Evolutionary conservation across 805 yeast genomes (phyloP).

Genomic region (Suhomyces sp.): DNA sequence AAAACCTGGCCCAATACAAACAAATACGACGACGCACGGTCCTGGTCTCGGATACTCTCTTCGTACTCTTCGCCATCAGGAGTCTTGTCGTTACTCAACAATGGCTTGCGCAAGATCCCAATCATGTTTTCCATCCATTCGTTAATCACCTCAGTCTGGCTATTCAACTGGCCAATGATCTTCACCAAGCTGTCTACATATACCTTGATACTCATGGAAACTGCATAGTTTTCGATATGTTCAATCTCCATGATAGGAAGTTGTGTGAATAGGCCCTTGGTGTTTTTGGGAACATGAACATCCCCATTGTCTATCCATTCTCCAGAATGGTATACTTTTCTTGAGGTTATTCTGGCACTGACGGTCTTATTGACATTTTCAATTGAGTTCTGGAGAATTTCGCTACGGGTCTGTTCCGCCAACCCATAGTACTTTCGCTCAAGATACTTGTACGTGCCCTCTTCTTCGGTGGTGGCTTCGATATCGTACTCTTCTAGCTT

Average conservation of each 20-base stretch:
- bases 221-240: constrained; percentile 12
- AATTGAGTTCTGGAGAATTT: constrained; percentile 30
- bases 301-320: constrained; percentile 26
- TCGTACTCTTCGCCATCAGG: constrained; percentile 79
- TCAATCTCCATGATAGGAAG: constrained; percentile 27
- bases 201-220: constrained; percentile 19
- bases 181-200: constrained; percentile 18
- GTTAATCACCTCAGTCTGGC: constrained; percentile 51
- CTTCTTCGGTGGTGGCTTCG: not conserved
- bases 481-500: constrained; percentile 3
- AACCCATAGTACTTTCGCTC: constrained; percentile 31
- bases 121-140: constrained; percentile 47
- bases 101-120: constrained; percentile 44
- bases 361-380: constrained; percentile 26
- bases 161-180: constrained; percentile 39
- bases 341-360: constrained; percentile 18
- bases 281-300: constrained; percentile 27
- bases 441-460: constrained; percentile 16
- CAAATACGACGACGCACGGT: constrained; percentile 57
- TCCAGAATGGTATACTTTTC: constrained; percentile 14
- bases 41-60: constrained; percentile 71
- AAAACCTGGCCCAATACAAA: constrained; percentile 50
- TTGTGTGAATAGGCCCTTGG: constrained; percentile 29
- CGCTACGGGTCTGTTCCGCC: constrained; percentile 36
- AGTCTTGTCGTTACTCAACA: constrained; percentile 44